A percentile compares a stretch with the other conserved stretches of the same genome.
phyloP scores from a whole-genome alignment of 139 green algal species.

The Desmodesmus armatus region DNA sequence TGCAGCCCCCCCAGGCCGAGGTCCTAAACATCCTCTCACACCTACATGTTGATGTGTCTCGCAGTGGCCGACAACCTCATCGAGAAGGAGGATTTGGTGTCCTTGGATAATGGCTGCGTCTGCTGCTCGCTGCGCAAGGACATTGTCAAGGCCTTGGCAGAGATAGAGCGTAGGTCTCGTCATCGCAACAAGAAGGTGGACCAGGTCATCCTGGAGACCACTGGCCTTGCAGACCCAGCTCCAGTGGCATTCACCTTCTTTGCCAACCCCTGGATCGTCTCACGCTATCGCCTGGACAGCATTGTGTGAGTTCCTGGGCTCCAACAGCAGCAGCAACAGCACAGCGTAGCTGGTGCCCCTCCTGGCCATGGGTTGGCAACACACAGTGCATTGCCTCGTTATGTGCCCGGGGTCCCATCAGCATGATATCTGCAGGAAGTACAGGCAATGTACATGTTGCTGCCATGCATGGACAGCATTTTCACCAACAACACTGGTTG shows the following conservation, averaged over 20 bases:
- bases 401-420: too few species aligned
- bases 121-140: constrained; percentile 90
- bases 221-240: constrained; percentile 86
- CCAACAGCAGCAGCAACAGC: not conserved
- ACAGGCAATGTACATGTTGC: too few species aligned
- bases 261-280: constrained; percentile 85
- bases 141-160: constrained; percentile 80
- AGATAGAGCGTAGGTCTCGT: constrained; percentile 69
- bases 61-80: constrained; percentile 79
- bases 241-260: constrained; percentile 92
- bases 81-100: constrained; percentile 86
- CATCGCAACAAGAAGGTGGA: constrained; percentile 43
- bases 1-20: too few species aligned
- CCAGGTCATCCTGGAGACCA: constrained; percentile 85
- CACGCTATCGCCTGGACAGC: constrained; percentile 80
- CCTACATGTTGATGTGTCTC: too few species aligned
- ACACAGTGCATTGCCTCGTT: too few species aligned
- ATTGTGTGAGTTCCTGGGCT: constrained; percentile 71
- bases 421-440: too few species aligned
- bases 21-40: too few species aligned
- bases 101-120: constrained; percentile 86
- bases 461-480: too few species aligned
- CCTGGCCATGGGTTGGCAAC: too few species aligned
- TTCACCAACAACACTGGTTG: too few species aligned
- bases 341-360: not conserved